These are phyloP conservation scores for Sarcocystis neurona DNA, from an alignment of 169 alveolate species.

Conservation along the genomic window DNA sequence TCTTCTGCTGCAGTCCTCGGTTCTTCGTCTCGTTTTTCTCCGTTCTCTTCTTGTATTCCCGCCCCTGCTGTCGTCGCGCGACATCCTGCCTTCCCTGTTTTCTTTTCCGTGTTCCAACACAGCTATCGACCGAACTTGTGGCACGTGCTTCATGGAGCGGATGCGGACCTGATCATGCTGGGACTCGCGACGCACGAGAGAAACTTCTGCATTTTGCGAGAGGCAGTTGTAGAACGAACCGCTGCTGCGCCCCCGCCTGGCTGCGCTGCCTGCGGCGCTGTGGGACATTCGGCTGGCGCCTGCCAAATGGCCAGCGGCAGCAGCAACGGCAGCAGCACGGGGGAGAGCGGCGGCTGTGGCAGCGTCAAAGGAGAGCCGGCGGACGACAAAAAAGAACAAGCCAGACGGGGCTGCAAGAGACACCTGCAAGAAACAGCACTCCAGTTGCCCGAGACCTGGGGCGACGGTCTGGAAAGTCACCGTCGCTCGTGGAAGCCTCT, in stretches of 20 bases:
- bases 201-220: conserved; percentile 92
- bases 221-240: conserved; percentile 59
- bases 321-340: neutral
- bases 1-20: neutral
- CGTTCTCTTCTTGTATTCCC: neutral
- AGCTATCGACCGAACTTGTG: conserved; percentile 80
- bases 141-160: conserved; percentile 98
- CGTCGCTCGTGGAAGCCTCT: conserved; percentile 77
- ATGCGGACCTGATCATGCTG: conserved; percentile 98
- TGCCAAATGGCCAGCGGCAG: neutral
- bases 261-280: neutral
- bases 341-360: too few species aligned
- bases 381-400: neutral
- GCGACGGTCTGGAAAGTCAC: neutral
- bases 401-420: neutral
- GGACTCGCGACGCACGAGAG: conserved; percentile 97
- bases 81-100: neutral
- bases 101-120: neutral
- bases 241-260: neutral
- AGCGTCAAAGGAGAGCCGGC: neutral
- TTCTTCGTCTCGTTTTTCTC: neutral
- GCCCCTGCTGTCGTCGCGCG: neutral
- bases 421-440: neutral
- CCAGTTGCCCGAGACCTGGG: neutral
- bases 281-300: conserved; percentile 10